A percentile compares a stretch with the other conserved stretches of the same genome.
phyloP scores from a whole-genome alignment of 306 rosid species.

The Sindora glabra region DNA sequence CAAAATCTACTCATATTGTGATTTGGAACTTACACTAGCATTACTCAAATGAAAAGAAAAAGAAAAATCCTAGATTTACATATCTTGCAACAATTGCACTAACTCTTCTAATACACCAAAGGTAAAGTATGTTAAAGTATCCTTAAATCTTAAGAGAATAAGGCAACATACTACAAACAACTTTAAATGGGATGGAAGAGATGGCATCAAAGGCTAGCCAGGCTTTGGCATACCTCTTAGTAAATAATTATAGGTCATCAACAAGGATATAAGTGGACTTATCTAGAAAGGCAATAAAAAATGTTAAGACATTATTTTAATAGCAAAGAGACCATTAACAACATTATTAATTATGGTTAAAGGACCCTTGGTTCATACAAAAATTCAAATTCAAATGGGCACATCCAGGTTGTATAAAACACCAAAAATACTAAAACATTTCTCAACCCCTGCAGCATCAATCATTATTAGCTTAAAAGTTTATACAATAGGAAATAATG shows the following conservation, averaged over 20 bases:
- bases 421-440: slow-evolving; percentile 43
- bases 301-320: slow-evolving; percentile 58
- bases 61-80: no score
- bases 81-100: slow-evolving; percentile 70
- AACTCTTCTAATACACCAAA: slow-evolving; percentile 80
- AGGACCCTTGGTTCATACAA: slow-evolving; percentile 9
- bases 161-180: slow-evolving; percentile 29
- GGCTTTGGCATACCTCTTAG: slow-evolving; percentile 44
- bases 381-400: slow-evolving; percentile 83
- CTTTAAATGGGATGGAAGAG: slow-evolving; percentile 55
- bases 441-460: slow-evolving; percentile 49
- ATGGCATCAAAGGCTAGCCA: slow-evolving; percentile 59
- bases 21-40: no score
- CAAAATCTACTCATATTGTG: no score
- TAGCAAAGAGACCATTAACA: slow-evolving; percentile 46
- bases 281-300: slow-evolving; percentile 70
- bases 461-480: background rate
- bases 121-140: slow-evolving; percentile 61
- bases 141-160: slow-evolving; percentile 35
- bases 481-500: no score
- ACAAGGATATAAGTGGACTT: slow-evolving; percentile 46
- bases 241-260: slow-evolving; percentile 37
- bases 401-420: slow-evolving; percentile 71
- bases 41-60: no score
- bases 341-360: slow-evolving; percentile 44